Conservation (phyloP, 2,329 filamentous ascomycete genomes). For the Penicillium hordei region DNA sequence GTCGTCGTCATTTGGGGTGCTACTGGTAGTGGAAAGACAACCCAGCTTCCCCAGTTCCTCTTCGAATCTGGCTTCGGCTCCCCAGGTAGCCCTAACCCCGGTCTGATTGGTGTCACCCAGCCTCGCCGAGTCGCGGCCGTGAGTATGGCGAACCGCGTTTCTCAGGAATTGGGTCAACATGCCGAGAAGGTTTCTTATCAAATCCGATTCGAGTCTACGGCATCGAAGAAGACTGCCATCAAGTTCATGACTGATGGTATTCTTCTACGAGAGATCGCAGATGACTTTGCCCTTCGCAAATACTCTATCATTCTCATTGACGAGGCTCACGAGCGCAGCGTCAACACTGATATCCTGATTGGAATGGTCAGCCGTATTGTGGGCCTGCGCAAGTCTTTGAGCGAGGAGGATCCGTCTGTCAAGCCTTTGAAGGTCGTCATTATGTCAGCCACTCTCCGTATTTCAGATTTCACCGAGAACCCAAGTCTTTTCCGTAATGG, state of each 20-base stretch:
- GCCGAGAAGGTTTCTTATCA: constrained; percentile 83
- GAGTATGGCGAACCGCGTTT: constrained; percentile 92
- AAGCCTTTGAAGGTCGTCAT: constrained; percentile 89
- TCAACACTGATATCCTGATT: constrained; percentile 97
- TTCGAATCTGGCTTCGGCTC: constrained; percentile 91
- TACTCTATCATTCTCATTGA: constrained; percentile 95
- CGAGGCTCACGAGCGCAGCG: constrained; percentile 93
- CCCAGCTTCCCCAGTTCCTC: constrained; percentile 93
- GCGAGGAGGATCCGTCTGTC: constrained; percentile 66
- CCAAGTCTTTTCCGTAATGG: constrained; percentile 69
- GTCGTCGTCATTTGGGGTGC: constrained; percentile 90
- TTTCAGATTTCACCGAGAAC: constrained; percentile 89
- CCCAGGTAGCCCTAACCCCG: constrained; percentile 72
- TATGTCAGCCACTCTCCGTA: constrained; percentile 93
- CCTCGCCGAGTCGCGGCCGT: constrained; percentile 92
- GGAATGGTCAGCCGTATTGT: constrained; percentile 95
- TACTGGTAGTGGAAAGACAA: constrained; percentile 96
- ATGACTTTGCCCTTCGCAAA: constrained; percentile 82
- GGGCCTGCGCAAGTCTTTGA: constrained; percentile 74
- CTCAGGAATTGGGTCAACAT: constrained; percentile 76
- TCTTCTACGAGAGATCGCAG: constrained; percentile 81
- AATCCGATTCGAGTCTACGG: constrained; percentile 89
- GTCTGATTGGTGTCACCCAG: constrained; percentile 93
- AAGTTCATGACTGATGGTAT: constrained; percentile 99
- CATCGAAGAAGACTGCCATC: constrained; percentile 76